Evolutionary conservation across 176 grass and related monocot genomes (phyloP).

Genomic region (Poa annua): DNA sequence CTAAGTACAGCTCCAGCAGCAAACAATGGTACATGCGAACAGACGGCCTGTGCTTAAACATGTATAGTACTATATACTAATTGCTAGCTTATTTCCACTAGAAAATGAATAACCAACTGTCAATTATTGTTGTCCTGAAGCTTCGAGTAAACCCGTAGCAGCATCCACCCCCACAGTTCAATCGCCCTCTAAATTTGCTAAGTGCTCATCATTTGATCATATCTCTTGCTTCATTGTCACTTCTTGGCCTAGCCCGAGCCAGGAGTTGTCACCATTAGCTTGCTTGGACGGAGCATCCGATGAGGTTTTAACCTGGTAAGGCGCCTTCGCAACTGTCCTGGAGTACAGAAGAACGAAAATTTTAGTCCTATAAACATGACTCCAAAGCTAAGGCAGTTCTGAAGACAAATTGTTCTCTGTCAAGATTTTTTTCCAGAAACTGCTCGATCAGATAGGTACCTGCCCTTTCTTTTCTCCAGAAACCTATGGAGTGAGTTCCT

Average conservation of each 20-base stretch:
- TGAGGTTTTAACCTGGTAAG: constrained; percentile 43
- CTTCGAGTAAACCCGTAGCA: not conserved
- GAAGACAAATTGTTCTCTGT: not conserved
- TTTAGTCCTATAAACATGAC: not conserved
- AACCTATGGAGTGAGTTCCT: constrained; percentile 43
- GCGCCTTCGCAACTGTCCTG: constrained; percentile 53
- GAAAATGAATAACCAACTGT: constrained; percentile 17
- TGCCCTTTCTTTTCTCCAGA: constrained; percentile 78
- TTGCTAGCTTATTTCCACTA: constrained; percentile 1
- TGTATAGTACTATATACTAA: too few relatives aligned
- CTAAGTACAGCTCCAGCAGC: constrained; percentile 44
- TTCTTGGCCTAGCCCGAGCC: constrained; percentile 44
- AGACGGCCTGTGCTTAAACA: not conserved
- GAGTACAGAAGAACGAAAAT: not conserved
- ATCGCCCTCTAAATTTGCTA: not conserved
- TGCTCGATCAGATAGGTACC: constrained; percentile 43
- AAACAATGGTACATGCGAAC: constrained; percentile 37
- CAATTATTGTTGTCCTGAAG: constrained; percentile 40
- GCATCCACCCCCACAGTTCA: not conserved
- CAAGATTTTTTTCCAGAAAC: not conserved
- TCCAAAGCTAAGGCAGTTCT: not conserved
- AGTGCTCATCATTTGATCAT: not conserved
- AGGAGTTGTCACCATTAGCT: constrained; percentile 33
- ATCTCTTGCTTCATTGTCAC: constrained; percentile 40
- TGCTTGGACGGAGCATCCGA: constrained; percentile 35